phyloP scores from a whole-genome alignment of 257 asterid species.

The Ballota nigra region DNA sequence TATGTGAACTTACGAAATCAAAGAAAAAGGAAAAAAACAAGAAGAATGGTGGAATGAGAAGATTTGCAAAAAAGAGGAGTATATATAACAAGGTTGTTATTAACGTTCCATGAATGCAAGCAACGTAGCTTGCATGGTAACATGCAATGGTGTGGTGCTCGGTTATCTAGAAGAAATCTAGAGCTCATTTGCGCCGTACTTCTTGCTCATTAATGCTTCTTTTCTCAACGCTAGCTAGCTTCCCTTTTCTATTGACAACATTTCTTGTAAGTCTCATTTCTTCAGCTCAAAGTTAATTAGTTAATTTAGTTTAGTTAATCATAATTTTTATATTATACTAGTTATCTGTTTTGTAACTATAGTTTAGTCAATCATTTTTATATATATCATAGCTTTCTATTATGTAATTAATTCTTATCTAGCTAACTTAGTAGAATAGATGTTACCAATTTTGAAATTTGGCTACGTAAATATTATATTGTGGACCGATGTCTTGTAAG shows the following conservation, averaged over 20 bases:
- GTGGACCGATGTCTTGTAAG: too few relatives aligned
- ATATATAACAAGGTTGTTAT: constrained; percentile 19
- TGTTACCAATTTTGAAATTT: too few relatives aligned
- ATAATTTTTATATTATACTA: constrained; percentile 5
- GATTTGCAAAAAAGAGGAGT: not conserved
- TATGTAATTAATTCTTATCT: not conserved
- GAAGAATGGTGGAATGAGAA: constrained; percentile 11
- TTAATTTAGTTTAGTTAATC: constrained; percentile 7
- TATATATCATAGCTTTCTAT: not conserved
- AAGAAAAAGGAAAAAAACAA: not conserved
- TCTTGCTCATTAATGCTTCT: constrained; percentile 49
- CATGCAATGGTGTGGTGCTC: constrained; percentile 34
- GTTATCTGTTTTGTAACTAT: not conserved
- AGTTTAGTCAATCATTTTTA: too few relatives aligned
- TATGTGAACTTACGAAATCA: not conserved
- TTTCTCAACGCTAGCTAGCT: constrained; percentile 19
- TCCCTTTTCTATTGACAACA: constrained; percentile 11
- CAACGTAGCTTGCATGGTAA: constrained; percentile 34
- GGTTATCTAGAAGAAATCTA: constrained; percentile 43
- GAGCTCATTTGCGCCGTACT: constrained; percentile 54
- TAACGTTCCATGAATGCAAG: constrained; percentile 16
- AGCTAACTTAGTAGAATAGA: not conserved
- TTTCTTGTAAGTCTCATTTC: constrained; percentile 33
- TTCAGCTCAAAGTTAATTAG: constrained; percentile 23
- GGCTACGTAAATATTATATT: too few relatives aligned